Evolutionary conservation across 2,329 filamentous ascomycete genomes (phyloP).

Genomic region (Mycocentrospora acerina): DNA sequence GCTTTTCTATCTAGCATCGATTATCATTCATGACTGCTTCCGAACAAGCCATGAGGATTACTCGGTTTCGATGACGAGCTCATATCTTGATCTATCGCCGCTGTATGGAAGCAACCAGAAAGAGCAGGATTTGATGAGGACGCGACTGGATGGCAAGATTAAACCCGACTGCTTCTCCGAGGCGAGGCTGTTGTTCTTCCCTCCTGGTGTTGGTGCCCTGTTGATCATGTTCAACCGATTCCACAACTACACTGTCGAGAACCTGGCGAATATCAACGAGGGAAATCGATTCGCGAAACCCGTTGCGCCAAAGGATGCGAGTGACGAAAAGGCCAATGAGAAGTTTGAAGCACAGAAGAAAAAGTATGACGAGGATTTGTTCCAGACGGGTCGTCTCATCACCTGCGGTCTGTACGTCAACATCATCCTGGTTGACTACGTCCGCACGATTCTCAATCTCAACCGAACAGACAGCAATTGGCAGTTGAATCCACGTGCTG

Average conservation of each 20-base stretch:
- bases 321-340: slow-evolving; percentile 46
- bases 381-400: slow-evolving; percentile 55
- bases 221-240: slow-evolving; percentile 71
- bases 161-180: slow-evolving; percentile 72
- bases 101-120: slow-evolving; percentile 71
- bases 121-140: slow-evolving; percentile 66
- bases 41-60: slow-evolving; percentile 64
- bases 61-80: slow-evolving; percentile 67
- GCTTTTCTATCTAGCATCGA: slow-evolving; percentile 72
- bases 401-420: slow-evolving; percentile 57
- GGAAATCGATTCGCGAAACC: slow-evolving; percentile 74
- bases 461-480: slow-evolving; percentile 74
- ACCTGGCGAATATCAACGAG: slow-evolving; percentile 85
- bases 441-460: slow-evolving; percentile 57
- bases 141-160: slow-evolving; percentile 65
- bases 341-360: slow-evolving; percentile 36
- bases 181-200: slow-evolving; percentile 64
- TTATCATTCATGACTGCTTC: slow-evolving; percentile 65
- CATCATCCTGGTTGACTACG: slow-evolving; percentile 56
- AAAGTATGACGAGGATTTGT: slow-evolving; percentile 50
- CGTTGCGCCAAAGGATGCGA: slow-evolving; percentile 25
- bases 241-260: slow-evolving; percentile 82
- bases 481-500: slow-evolving; percentile 75
- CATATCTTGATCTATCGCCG: slow-evolving; percentile 72
- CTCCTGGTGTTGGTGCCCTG: slow-evolving; percentile 67